Evolutionary conservation across 2,329 filamentous ascomycete genomes (phyloP).

Genomic region (Fusarium sp.): DNA sequence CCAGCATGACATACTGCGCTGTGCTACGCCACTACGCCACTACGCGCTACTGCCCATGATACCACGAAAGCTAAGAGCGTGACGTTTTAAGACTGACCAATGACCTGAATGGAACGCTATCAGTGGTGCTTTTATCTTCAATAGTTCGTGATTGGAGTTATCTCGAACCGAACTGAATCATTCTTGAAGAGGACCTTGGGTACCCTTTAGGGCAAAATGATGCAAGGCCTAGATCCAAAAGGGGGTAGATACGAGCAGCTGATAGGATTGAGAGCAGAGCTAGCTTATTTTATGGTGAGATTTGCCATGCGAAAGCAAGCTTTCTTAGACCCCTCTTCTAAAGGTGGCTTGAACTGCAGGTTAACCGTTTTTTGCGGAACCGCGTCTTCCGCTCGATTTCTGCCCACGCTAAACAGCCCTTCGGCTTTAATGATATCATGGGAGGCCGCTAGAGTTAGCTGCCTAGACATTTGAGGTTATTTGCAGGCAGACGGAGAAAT

Average conservation of each 20-base stretch:
- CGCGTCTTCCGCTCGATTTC: background rate
- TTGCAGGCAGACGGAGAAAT: background rate
- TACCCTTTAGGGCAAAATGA: rapidly evolving
- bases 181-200: too few relatives aligned
- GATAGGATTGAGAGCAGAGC: too few relatives aligned
- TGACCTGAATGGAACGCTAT: background rate
- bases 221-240: too few relatives aligned
- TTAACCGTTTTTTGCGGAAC: background rate
- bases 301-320: too few relatives aligned
- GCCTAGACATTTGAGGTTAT: too few relatives aligned
- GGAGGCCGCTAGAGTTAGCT: rapidly evolving
- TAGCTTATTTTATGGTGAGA: too few relatives aligned
- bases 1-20: background rate
- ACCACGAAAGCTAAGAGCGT: background rate
- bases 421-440: background rate
- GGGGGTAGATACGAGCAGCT: too few relatives aligned
- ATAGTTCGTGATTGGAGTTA: background rate
- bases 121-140: background rate
- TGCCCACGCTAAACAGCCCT: background rate
- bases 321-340: background rate
- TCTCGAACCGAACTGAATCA: background rate
- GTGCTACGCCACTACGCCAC: background rate
- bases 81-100: background rate
- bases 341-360: background rate
- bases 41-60: background rate